A percentile compares a stretch with the other conserved stretches of the same genome.
These are phyloP conservation scores for Pseudozyma thailandica DNA, from an alignment of 1,284 basidiomycete species.

Conservation along the genomic window DNA sequence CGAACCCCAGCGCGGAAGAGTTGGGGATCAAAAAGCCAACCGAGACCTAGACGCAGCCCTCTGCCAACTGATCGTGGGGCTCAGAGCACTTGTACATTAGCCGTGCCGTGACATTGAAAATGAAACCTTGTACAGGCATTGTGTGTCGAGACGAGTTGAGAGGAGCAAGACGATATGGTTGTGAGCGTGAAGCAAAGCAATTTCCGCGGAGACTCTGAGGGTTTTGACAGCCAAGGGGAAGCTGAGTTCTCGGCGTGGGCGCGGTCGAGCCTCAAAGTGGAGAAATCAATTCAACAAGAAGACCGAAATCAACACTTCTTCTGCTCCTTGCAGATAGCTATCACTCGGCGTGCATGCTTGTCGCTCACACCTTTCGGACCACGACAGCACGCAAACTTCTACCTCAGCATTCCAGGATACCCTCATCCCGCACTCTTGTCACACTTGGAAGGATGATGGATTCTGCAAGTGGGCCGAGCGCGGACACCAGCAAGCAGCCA, in stretches of 20 bases:
- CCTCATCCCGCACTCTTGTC: not conserved
- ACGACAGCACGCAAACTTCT: no score
- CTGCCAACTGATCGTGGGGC: no score
- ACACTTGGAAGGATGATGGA: constrained; percentile 17
- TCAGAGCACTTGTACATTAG: no score
- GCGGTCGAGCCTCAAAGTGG: not conserved
- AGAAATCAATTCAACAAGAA: not conserved
- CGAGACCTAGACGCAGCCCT: constrained; percentile 6
- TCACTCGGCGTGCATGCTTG: not conserved
- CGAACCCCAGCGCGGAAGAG: constrained; percentile 20
- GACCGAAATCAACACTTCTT: not conserved
- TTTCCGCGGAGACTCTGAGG: constrained; percentile 11
- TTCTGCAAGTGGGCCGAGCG: constrained; percentile 4
- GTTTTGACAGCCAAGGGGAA: not conserved
- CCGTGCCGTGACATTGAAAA: no score
- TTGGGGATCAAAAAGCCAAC: constrained; percentile 29
- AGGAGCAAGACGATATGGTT: no score
- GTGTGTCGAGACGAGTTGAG: no score
- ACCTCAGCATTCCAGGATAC: no score
- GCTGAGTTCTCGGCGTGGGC: constrained; percentile 4
- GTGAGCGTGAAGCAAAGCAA: constrained; percentile 1
- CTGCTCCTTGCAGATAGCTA: not conserved
- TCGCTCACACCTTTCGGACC: no score
- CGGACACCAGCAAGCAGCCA: not conserved
- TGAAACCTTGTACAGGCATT: no score